phyloP scores from a whole-genome alignment of 1,284 basidiomycete genomes.

The Meripilus lineatus region DNA sequence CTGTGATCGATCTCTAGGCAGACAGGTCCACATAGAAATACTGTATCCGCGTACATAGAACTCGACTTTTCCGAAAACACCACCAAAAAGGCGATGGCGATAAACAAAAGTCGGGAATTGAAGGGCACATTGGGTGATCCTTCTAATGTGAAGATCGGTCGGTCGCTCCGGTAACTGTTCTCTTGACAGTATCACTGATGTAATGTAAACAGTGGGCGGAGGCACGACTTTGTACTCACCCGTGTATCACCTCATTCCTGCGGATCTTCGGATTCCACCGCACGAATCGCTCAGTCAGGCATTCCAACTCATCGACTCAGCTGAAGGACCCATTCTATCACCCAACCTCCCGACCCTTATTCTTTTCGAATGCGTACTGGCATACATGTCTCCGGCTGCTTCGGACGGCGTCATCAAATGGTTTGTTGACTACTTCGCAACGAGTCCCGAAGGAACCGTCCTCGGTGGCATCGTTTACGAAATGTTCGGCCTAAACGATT shows the following conservation, averaged over 20 bases:
- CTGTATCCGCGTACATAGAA: slow-evolving; percentile 71
- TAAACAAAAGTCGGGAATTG: slow-evolving; percentile 67
- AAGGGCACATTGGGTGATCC: slow-evolving; percentile 47
- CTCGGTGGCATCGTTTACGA: slow-evolving; percentile 77
- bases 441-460: slow-evolving; percentile 14
- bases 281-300: slow-evolving; percentile 34
- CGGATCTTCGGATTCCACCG: slow-evolving; percentile 63
- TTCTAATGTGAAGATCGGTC: slow-evolving; percentile 41
- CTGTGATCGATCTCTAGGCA: slow-evolving; percentile 23
- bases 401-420: slow-evolving; percentile 65
- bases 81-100: slow-evolving; percentile 77
- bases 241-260: slow-evolving; percentile 71
- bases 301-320: slow-evolving; percentile 30
- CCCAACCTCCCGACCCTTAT: slow-evolving; percentile 70
- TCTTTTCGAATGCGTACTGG: slow-evolving; percentile 88
- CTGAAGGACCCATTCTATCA: slow-evolving; percentile 44
- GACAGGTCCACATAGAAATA: slow-evolving; percentile 46
- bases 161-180: slow-evolving; percentile 8
- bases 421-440: slow-evolving; percentile 61
- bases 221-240: slow-evolving; percentile 63
- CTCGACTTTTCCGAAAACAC: slow-evolving; percentile 89
- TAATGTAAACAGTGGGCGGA: too few species aligned
- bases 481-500: slow-evolving; percentile 82
- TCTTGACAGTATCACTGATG: not conserved
- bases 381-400: slow-evolving; percentile 71